Conservation (phyloP, 371 early-diverging fungal species). For the Rhizomucor pusillus region DNA sequence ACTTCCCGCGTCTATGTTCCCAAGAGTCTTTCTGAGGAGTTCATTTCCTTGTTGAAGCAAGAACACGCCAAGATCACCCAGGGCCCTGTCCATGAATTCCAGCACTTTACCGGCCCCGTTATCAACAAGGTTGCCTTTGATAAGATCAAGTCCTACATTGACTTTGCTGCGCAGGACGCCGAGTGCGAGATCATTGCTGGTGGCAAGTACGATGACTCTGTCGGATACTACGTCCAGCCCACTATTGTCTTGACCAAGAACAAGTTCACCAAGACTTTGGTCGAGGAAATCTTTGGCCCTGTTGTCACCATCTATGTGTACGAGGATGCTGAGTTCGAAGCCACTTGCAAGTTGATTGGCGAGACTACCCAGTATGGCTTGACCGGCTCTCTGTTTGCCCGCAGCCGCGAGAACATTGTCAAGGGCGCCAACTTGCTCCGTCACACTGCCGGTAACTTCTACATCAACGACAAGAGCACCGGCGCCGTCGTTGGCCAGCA, state of each 20-base stretch:
- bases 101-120: constrained; percentile 78
- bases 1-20: constrained; percentile 91
- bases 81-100: constrained; percentile 82
- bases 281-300: constrained; percentile 97
- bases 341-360: constrained; percentile 74
- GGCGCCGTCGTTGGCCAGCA: constrained; percentile 98
- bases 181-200: constrained; percentile 79
- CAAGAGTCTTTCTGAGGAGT: constrained; percentile 75
- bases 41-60: constrained; percentile 62
- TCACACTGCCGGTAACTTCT: constrained; percentile 96
- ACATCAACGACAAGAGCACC: constrained; percentile 98
- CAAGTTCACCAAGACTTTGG: constrained; percentile 83
- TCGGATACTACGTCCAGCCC: constrained; percentile 92
- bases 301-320: constrained; percentile 94
- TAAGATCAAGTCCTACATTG: constrained; percentile 89
- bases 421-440: constrained; percentile 76
- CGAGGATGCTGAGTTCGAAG: constrained; percentile 78
- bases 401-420: constrained; percentile 80
- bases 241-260: constrained; percentile 89
- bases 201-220: constrained; percentile 79
- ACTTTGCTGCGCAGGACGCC: constrained; percentile 61
- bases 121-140: constrained; percentile 92
- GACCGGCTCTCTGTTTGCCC: constrained; percentile 89
- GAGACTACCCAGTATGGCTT: constrained; percentile 86
- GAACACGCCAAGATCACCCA: constrained; percentile 78